Percentiles rank a stretch among this genome's conserved stretches.
Evolutionary conservation across 148 eudicot genomes (phyloP).

Genomic region (Persicaria tinctoria): DNA sequence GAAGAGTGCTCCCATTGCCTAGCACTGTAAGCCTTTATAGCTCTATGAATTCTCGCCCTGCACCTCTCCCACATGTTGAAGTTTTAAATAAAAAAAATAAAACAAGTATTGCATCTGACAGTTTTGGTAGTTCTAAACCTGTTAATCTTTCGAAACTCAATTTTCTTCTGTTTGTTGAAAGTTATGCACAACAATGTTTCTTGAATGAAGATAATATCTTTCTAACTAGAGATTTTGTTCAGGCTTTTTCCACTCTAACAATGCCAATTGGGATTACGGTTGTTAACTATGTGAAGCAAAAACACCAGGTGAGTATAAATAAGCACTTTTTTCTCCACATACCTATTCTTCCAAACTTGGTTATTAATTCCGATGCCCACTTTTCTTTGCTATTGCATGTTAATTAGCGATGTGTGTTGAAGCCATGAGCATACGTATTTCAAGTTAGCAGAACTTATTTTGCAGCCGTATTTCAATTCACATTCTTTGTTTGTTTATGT

Average conservation of each 20-base stretch:
- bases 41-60: background rate
- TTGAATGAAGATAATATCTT: background rate
- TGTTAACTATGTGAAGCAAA: constrained; percentile 41
- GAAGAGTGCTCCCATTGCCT: constrained; percentile 56
- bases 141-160: background rate
- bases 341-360: background rate
- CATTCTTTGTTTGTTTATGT: no score
- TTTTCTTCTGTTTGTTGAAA: background rate
- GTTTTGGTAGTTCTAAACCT: background rate
- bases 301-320: constrained; percentile 48
- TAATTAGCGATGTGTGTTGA: background rate
- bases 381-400: background rate
- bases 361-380: background rate
- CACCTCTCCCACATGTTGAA: background rate
- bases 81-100: background rate
- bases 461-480: no score
- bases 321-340: no score
- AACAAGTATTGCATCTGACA: background rate
- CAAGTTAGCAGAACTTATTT: no score
- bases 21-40: constrained; percentile 43
- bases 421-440: no score
- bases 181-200: background rate
- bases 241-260: constrained; percentile 63
- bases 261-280: constrained; percentile 52
- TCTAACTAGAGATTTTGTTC: constrained; percentile 13